A percentile compares a stretch with the other conserved stretches of the same genome.
Conservation (phyloP, 164 flowering plant species). For the Houttuynia cordata region DNA sequence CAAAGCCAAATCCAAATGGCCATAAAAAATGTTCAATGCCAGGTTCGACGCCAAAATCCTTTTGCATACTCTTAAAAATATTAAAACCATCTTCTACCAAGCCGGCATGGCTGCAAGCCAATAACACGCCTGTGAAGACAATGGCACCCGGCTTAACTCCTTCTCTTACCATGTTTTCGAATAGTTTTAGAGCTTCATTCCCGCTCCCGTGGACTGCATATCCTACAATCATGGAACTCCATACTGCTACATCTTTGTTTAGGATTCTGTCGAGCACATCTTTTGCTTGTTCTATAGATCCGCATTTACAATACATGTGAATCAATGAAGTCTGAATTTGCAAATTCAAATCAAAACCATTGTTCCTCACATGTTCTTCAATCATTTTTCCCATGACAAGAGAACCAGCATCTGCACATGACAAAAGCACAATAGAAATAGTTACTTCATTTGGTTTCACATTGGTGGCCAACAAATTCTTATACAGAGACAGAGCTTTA, state of each 20-base stretch:
- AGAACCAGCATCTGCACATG: constrained; percentile 33
- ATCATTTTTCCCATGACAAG: constrained; percentile 14
- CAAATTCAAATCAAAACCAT: constrained; percentile 11
- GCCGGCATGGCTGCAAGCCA: constrained; percentile 18
- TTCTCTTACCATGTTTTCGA: constrained; percentile 13
- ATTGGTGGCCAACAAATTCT: constrained; percentile 7
- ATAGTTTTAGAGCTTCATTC: constrained; percentile 12
- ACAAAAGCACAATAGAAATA: constrained; percentile 15
- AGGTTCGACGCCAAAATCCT: constrained; percentile 7
- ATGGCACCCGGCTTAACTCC: constrained; percentile 13
- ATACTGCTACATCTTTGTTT: constrained; percentile 10
- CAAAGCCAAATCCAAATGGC: constrained; percentile 12
- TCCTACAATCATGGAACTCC: constrained; percentile 21
- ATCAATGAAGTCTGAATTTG: constrained; percentile 14
- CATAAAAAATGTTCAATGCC: constrained; percentile 15
- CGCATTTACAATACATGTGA: constrained; percentile 18
- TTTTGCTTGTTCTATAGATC: constrained; percentile 5
- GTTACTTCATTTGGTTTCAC: constrained; percentile 22
- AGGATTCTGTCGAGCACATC: constrained; percentile 6
- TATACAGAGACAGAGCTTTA: constrained; percentile 20
- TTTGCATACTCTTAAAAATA: constrained; percentile 9
- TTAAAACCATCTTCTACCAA: constrained; percentile 13
- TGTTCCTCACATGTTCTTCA: constrained; percentile 2
- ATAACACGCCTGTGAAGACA: constrained; percentile 13
- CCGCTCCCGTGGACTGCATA: constrained; percentile 14